Base-by-base conservation (phyloP, 1,284 basidiomycete species). In the Chiua sp. region DNA sequence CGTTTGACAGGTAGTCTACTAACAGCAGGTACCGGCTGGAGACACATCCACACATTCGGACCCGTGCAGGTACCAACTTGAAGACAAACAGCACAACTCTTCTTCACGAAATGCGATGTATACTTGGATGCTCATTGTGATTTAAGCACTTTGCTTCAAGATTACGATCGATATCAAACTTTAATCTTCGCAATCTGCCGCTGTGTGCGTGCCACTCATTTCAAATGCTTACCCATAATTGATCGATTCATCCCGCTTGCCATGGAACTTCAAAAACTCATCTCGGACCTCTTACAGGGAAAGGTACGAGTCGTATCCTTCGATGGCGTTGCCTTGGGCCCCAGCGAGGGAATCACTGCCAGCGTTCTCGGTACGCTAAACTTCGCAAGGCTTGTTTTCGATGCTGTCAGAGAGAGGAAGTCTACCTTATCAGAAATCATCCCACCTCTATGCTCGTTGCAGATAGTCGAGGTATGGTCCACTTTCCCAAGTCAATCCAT, bases 351-450 rank as follows among this genome's bases (percentile, higher is more conserved):
- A 6, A 65, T 71, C 22, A 80, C 85, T 18, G 77, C 84, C 11
- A 82, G 83, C 63, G 82, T 84, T 20, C 75, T 90, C 22, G 84
- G 82, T 3, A 80, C 30, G 30, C 10, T 89, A 52, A 88, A 89
- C 65, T 87, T 84, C 57, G 81, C 80, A 1, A 75, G 85, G 51
- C 65, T 83, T 13, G 72, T 81, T 30, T 78, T 86, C 51, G 39
- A n/a, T n/a, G 71, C 65, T 10, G 10, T 32, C 30, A 10, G 60
- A 68, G 32, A 68, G 66, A 18, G 77, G 76, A n/a, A n/a, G 15
- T 47, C 64, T 5, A 53, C 55, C 33, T 74, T 74, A 32, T 70
- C 71, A 32, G 63, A 62, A 54, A 64, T 85, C 46, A 56, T 87
- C 18, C 54, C 68, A 18, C 67, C 63, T 42, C 65, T 86, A 33